Evolutionary conservation across 2,329 filamentous ascomycete species (phyloP), one percentile per base, ranked within the genome.

Genomic region (Zelopaecilomyces penicillatus): DNA sequence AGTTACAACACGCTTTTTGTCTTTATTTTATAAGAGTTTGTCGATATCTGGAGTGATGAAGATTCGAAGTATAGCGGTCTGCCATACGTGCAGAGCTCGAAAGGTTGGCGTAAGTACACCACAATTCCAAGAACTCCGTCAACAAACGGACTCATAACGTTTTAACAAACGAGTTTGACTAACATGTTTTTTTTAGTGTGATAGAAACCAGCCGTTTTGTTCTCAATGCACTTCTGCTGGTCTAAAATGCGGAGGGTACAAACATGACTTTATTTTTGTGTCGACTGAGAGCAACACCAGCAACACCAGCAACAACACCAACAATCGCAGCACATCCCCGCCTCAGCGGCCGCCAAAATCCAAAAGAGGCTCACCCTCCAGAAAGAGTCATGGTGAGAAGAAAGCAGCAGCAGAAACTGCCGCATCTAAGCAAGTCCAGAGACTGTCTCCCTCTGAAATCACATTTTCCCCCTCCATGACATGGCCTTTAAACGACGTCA

Each of bases 211-310:
- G 19, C 57, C 57, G 2, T 45, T 51, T 4, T 59, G 57, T 34
- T 52, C 57, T 1, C 57, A 59, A 36, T 59, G 57, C 35, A 10
- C 39, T 8, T 37, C 47, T 6, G 48, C 48, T 6, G 41, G 48
- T 9, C 50, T 49, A 5, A 33, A 47, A 4, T 59, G 57, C 19
- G 52, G 51, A 3, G 57, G 57, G 7, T 59, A 59, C 37, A 48
- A 53, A 10, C 48, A 56, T 37, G 52, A 54, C 35, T 37, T 59
- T 5, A 54, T 59, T n/a, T 58, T 59, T 10, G 44, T 52, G 4
- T 36, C 46, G 1, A 42, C 46, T 2, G 33, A 44, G 19, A 19
- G 19, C 19, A 19, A 19, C 19, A 28, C 30, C 26, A n/a, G n/a
- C 29, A 19, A 19, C 39, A 7, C 26, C 6, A 12, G 19, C 30